Evolutionary conservation across 164 flowering plant species (phyloP).

Genomic region (Berberis vulgaris): DNA sequence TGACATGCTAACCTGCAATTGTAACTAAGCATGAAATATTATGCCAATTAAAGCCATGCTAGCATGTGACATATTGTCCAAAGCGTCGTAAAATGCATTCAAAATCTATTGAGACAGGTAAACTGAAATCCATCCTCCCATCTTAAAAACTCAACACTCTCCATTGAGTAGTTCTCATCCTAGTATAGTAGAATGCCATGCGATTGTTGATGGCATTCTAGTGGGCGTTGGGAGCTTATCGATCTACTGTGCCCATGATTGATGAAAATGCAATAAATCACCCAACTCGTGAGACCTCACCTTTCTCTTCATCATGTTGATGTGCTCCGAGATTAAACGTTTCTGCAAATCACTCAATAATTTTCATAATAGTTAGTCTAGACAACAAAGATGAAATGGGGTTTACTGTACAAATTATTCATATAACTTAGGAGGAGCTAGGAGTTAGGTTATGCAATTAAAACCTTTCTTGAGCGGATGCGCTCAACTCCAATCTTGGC

Average conservation of each 20-base stretch:
- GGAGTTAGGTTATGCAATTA: not conserved
- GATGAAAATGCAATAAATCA: not conserved
- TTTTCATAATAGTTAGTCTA: not conserved
- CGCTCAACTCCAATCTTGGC: conserved; percentile 55
- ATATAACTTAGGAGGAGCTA: not conserved
- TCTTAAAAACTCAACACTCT: no score
- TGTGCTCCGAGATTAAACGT: conserved; percentile 33
- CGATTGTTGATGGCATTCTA: no score
- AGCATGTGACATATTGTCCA: no score
- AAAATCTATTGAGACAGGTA: no score
- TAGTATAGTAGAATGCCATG: no score
- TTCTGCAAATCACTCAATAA: conserved; percentile 23
- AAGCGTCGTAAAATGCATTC: no score
- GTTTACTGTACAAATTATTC: not conserved
- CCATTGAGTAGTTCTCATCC: no score
- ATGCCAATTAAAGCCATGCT: no score
- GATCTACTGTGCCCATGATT: not conserved
- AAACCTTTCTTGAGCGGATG: conserved; percentile 45
- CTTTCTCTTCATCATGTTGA: conserved; percentile 33
- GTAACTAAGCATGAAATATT: no score
- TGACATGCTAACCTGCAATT: no score
- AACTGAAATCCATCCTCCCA: no score
- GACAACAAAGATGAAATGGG: not conserved
- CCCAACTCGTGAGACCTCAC: conserved; percentile 15
- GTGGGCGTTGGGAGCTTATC: no score